These are phyloP conservation scores for Umbelopsis sp. DNA, from an alignment of 371 early-diverging fungal genomes.

Conservation along the genomic window DNA sequence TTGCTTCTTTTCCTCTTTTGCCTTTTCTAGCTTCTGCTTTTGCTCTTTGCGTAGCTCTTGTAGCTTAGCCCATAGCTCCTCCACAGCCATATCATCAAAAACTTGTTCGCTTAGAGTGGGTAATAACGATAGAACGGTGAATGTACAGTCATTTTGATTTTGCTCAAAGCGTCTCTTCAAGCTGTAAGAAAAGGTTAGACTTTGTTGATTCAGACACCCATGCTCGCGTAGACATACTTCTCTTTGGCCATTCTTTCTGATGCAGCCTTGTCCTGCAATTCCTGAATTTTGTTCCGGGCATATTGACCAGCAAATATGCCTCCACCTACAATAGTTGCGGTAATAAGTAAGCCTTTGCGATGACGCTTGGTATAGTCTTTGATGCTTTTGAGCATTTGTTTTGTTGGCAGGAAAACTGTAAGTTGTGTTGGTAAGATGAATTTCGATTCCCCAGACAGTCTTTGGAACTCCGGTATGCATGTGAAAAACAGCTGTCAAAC, in stretches of 20 bases:
- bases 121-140: constrained; percentile 77
- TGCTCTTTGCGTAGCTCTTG: constrained; percentile 60
- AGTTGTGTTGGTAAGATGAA: neutral
- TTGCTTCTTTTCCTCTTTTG: constrained; percentile 9
- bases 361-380: constrained; percentile 57
- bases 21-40: constrained; percentile 29
- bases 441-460: neutral
- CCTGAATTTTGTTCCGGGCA: constrained; percentile 70
- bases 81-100: constrained; percentile 78
- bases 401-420: neutral
- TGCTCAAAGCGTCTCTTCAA: constrained; percentile 90
- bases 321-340: constrained; percentile 73
- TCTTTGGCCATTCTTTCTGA: constrained; percentile 72
- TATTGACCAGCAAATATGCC: constrained; percentile 76
- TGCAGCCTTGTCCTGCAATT: constrained; percentile 67
- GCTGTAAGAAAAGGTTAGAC: constrained; percentile 37
- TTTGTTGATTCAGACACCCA: neutral
- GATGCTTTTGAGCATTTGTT: constrained; percentile 15
- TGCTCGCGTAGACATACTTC: constrained; percentile 59
- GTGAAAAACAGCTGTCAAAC: constrained; percentile 2
- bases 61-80: constrained; percentile 68
- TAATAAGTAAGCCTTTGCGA: constrained; percentile 62
- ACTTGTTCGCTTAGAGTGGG: constrained; percentile 82
- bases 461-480: neutral
- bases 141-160: constrained; percentile 90